Evolutionary conservation across 2,329 filamentous ascomycete genomes (phyloP).

Genomic region (Zopfia rhizophila): DNA sequence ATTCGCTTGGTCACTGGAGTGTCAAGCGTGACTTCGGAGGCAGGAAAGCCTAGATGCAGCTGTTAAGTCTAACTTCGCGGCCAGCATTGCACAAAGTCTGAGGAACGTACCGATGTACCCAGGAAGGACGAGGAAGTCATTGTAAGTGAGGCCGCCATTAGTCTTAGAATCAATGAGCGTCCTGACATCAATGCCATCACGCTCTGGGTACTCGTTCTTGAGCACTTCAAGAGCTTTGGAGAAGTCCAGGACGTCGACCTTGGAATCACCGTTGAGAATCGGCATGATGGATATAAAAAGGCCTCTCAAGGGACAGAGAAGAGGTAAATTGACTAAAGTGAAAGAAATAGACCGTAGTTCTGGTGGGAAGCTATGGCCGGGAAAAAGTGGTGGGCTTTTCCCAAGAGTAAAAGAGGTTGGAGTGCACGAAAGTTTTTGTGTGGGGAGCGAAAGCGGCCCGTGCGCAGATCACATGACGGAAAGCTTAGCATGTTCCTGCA

Average conservation of each 20-base stretch:
- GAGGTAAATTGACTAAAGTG: constrained; percentile 24
- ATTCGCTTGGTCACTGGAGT: constrained; percentile 95
- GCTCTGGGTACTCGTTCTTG: constrained; percentile 77
- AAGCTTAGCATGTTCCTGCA: background rate
- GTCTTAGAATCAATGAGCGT: constrained; percentile 90
- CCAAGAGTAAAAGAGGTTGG: constrained; percentile 56
- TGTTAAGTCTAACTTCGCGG: constrained; percentile 13
- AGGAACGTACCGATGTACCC: constrained; percentile 84
- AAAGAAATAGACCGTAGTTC: constrained; percentile 48
- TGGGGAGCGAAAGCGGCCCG: constrained; percentile 21
- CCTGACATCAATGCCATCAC: constrained; percentile 87
- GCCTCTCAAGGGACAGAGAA: constrained; percentile 46
- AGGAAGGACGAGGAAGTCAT: constrained; percentile 96
- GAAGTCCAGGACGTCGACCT: constrained; percentile 73
- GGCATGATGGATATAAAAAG: constrained; percentile 69
- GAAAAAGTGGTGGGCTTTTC: constrained; percentile 64
- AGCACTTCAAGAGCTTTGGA: constrained; percentile 81
- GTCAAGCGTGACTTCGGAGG: constrained; percentile 87
- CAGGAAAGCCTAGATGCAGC: constrained; percentile 76
- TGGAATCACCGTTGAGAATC: constrained; percentile 72
- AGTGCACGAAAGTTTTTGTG: constrained; percentile 34
- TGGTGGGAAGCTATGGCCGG: constrained; percentile 59
- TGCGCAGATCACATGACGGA: constrained; percentile 10
- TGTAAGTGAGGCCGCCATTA: constrained; percentile 96
- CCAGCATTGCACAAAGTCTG: constrained; percentile 13